These are phyloP conservation scores for Ramaria sp. DNA, from an alignment of 768 basidiomycete species.

Conservation along the genomic window DNA sequence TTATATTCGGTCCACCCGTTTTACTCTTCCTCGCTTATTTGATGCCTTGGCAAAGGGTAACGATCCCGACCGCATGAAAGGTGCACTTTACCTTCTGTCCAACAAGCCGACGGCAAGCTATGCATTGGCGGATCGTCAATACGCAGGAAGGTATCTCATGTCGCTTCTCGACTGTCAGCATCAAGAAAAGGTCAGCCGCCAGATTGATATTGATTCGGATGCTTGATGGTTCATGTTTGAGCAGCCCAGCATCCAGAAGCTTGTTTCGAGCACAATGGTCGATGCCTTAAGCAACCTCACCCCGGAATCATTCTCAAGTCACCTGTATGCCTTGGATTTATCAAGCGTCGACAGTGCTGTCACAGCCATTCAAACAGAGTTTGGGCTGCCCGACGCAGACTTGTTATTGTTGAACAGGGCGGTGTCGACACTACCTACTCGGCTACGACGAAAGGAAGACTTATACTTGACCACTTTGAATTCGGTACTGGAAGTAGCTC, in stretches of 20 bases:
- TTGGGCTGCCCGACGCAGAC: slow-evolving; percentile 34
- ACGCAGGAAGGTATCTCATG: slow-evolving; percentile 47
- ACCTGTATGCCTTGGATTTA: slow-evolving; percentile 41
- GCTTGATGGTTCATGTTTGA: not conserved
- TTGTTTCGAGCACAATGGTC: slow-evolving; percentile 49
- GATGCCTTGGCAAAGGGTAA: slow-evolving; percentile 16
- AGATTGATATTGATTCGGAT: not conserved
- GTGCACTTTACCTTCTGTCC: slow-evolving; percentile 47
- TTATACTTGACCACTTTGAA: slow-evolving; percentile 42
- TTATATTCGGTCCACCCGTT: slow-evolving; percentile 61
- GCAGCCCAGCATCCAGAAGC: slow-evolving; percentile 68
- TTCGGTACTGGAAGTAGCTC: slow-evolving; percentile 50
- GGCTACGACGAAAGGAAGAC: slow-evolving; percentile 34
- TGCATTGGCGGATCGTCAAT: slow-evolving; percentile 33
- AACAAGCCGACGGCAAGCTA: slow-evolving; percentile 31
- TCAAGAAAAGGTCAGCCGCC: slow-evolving; percentile 61
- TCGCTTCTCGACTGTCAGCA: slow-evolving; percentile 67
- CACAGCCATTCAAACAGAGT: slow-evolving; percentile 37
- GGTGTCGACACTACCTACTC: slow-evolving; percentile 28
- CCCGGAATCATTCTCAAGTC: slow-evolving; percentile 56
- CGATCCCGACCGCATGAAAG: slow-evolving; percentile 22
- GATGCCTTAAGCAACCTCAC: slow-evolving; percentile 51
- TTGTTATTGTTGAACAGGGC: slow-evolving; percentile 33
- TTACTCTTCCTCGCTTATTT: slow-evolving; percentile 27
- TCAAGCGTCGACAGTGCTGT: slow-evolving; percentile 40